Percentiles rank a stretch among this genome's conserved stretches.
phyloP scores from a whole-genome alignment of 1,139 yeast genomes.

The Keqinozyma sinolaborantium region DNA sequence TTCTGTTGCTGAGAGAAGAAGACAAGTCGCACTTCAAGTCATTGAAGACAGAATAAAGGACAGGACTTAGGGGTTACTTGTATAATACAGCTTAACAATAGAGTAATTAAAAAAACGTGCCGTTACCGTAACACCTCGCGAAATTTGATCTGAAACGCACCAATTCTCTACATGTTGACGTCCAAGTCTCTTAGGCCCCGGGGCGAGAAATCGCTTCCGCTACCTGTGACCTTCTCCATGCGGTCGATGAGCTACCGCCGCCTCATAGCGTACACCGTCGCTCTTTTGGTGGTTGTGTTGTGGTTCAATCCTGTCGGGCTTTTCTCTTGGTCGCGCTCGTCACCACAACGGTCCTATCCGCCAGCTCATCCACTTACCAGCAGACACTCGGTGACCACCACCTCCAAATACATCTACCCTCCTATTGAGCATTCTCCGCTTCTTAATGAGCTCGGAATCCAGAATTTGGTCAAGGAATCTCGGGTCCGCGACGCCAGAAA shows the following conservation, averaged over 20 bases:
- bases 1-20: constrained; percentile 77
- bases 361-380: constrained; percentile 34
- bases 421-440: constrained; percentile 62
- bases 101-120: not conserved
- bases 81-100: not conserved
- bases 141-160: too few relatives aligned
- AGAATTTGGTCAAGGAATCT: constrained; percentile 45
- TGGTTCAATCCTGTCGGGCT: constrained; percentile 21
- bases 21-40: constrained; percentile 81
- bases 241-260: constrained; percentile 10
- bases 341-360: constrained; percentile 18
- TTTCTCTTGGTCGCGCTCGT: constrained; percentile 2
- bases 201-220: constrained; percentile 31
- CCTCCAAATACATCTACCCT: constrained; percentile 58
- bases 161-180: not conserved
- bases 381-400: constrained; percentile 35
- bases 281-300: constrained; percentile 18
- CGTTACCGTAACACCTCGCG: not conserved
- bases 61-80: constrained; percentile 16
- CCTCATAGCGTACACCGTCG: constrained; percentile 13
- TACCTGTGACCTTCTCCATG: constrained; percentile 16
- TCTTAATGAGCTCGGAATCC: constrained; percentile 52
- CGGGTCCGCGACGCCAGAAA: constrained; percentile 33
- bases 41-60: constrained; percentile 65
- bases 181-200: constrained; percentile 5